Base-by-base conservation (phyloP, 768 basidiomycete genomes). In the Rossbeevera mucosa region DNA sequence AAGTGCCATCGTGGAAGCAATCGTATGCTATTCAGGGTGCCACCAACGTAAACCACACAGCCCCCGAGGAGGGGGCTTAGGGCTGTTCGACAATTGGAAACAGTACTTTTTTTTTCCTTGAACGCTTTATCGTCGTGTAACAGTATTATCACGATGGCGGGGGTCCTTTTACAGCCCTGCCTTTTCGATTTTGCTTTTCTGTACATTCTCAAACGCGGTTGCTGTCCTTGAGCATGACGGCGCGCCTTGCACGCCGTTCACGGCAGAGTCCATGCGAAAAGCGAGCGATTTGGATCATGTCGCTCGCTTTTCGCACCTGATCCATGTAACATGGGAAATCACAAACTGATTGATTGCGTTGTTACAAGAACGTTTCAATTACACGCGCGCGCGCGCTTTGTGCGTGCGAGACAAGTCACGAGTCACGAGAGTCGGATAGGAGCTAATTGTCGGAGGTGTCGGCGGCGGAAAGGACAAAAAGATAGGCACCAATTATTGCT, bases 21-120 rank as follows among this genome's bases (percentile, higher is more conserved):
- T 48, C 18, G 50, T 40, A 44, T 63, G 64, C 61, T 53, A 47
- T 58, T 56, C 53, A 66, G 64, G 64, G 59, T 64, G 47, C 3
- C 57, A 53, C 3, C 57, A 53, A 65, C 64, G 64, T 65, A 65
- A 65, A 55, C 53, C 59, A 65, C 64, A 66, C 64, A 66, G 64
- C 64, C 57, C 47, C 26, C 18, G 51, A 49, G 52, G 54, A 44
- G 64, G 53, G 63, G 53, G 63, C 40, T 53, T 5, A 55, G 60
- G 64, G 63, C 61, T 57, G 57, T 56, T 57, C 24, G 51, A 52
- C 49, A 48, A 59, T 59, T 62, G 54, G 30, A 57, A 51, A 54
- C 53, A 47, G 57, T 26, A 21, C 24, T 25, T 20, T 47, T 43
- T 14, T 43, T 14, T 18, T 36, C 12, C 11, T 14, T 46, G 54